Base-by-base conservation (phyloP, 2,329 filamentous ascomycete genomes). In the Colletotrichum lindemuthianum region DNA sequence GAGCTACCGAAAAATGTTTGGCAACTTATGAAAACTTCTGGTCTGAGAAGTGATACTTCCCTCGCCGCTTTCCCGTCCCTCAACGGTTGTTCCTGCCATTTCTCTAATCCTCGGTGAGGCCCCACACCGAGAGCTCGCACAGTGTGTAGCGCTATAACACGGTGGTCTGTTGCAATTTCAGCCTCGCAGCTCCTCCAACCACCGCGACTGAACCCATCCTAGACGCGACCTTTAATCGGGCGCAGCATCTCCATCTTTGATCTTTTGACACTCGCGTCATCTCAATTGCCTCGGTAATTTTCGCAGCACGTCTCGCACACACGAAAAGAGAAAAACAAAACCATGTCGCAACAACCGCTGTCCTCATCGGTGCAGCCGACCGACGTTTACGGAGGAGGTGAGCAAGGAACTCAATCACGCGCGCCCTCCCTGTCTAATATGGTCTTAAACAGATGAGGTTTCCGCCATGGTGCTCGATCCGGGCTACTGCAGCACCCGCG, bases 391-490 rank as follows among this genome's bases (percentile, higher is more conserved):
- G 86, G 86, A 70, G 86, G 86, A 84, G 86, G 86, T 88, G 75
- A 69, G 74, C 63, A 48, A 51, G 41, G 36, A 51, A 43, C 60
- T 54, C 54, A 34, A 49, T 63, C 32, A 43, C 64, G 24, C 24
- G 15, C 44, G 32, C 41, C 55, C 55, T 55, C 57, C 56, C 54
- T 32, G 60, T 39, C 58, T 60, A 37, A 55, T 48, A 47, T 49
- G 48, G 44, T 65, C 2, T 3, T 49, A 48, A 34, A 63, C 72
- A 97, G 96, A 99, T 83, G 96, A 99, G 82, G 94, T 99, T 69
- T 96, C 94, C 40, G 96, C 96, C 56, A 91, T 99, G 71, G 92
- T 99, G 41, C 92, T 99, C 74, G 96, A 99, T 75, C 92, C 96
- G 3, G 96, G 96, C 67, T 97, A 93, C 81, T 92, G 92, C 74